A percentile compares a stretch with the other conserved stretches of the same genome.
phyloP scores from a whole-genome alignment of 345 rosid genomes.

The Citrus maxima region DNA sequence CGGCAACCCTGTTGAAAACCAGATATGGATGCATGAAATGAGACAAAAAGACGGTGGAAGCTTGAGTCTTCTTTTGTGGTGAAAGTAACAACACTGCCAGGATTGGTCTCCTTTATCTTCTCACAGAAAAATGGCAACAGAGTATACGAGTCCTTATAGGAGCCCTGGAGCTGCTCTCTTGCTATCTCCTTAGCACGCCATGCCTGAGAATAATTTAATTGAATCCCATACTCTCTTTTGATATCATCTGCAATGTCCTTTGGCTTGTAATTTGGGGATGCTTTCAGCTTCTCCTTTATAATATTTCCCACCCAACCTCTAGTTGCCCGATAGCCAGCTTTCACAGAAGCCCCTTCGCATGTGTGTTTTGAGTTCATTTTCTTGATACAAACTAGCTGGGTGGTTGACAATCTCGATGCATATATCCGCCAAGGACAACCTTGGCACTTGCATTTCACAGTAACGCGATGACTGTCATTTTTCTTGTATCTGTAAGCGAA shows the following conservation, averaged over 20 bases:
- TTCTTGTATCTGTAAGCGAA: conserved; percentile 90
- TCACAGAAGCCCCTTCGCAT: conserved; percentile 77
- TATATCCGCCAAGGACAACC: conserved; percentile 97
- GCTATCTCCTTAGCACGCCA: conserved; percentile 95
- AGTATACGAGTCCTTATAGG: conserved; percentile 80
- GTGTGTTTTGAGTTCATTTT: conserved; percentile 81
- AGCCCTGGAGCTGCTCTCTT: conserved; percentile 93
- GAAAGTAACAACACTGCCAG: conserved; percentile 76
- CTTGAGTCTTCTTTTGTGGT: conserved; percentile 85
- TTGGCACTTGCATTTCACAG: conserved; percentile 81
- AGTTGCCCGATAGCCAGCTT: conserved; percentile 81
- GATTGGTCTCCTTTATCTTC: conserved; percentile 89
- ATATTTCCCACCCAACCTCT: conserved; percentile 95
- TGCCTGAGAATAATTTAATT: conserved; percentile 87
- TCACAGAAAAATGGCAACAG: conserved; percentile 81
- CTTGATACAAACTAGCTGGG: conserved; percentile 80
- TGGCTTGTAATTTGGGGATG: conserved; percentile 80
- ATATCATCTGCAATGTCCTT: conserved; percentile 91
- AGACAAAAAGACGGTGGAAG: conserved; percentile 82
- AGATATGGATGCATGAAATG: conserved; percentile 74
- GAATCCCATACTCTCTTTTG: conserved; percentile 83
- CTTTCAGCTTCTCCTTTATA: conserved; percentile 82
- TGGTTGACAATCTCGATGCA: conserved; percentile 77
- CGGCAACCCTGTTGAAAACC: conserved; percentile 91
- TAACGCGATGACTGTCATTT: conserved; percentile 85